Percentiles rank a stretch among this genome's conserved stretches.
These are phyloP conservation scores for Euphrasia confusa DNA, from an alignment of 257 asterid species.

Conservation along the genomic window DNA sequence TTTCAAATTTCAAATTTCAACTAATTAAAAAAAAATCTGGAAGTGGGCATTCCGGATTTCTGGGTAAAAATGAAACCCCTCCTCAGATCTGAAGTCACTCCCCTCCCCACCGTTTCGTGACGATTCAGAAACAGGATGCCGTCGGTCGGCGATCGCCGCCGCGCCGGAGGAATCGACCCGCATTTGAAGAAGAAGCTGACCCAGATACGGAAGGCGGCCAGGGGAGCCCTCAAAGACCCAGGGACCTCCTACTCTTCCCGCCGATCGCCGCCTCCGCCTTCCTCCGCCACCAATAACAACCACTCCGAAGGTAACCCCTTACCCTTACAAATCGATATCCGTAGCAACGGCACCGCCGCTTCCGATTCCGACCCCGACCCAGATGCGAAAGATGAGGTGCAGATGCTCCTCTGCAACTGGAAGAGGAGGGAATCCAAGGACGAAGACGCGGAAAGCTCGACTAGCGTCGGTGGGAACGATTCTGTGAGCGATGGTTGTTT, in stretches of 20 bases:
- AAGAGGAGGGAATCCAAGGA: conserved; percentile 39
- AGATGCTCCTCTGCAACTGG: conserved; percentile 66
- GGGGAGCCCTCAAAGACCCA: conserved; percentile 56
- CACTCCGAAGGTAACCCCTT: conserved; percentile 25
- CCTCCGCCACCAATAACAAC: conserved; percentile 43
- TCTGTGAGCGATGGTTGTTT: conserved; percentile 58
- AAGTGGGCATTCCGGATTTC: too few species aligned
- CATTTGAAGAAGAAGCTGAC: conserved; percentile 79
- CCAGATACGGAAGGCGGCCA: conserved; percentile 74
- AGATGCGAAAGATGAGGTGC: conserved; percentile 21
- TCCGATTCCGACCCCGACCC: too few species aligned
- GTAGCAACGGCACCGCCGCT: too few species aligned
- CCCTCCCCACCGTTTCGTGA: neutral
- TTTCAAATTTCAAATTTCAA: too few species aligned
- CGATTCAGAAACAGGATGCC: neutral
- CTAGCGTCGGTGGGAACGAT: conserved; percentile 52
- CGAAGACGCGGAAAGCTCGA: conserved; percentile 34
- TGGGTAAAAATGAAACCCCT: too few species aligned
- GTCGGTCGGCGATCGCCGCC: conserved; percentile 29
- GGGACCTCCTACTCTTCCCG: conserved; percentile 36
- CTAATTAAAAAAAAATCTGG: too few species aligned
- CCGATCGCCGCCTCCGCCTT: conserved; percentile 37
- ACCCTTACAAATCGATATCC: too few species aligned
- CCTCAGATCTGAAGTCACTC: too few species aligned
- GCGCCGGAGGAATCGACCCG: conserved; percentile 38